Evolutionary conservation across 306 rosid species (phyloP), one percentile per base, ranked within the genome.

Genomic region (Hippophae tibetana): DNA sequence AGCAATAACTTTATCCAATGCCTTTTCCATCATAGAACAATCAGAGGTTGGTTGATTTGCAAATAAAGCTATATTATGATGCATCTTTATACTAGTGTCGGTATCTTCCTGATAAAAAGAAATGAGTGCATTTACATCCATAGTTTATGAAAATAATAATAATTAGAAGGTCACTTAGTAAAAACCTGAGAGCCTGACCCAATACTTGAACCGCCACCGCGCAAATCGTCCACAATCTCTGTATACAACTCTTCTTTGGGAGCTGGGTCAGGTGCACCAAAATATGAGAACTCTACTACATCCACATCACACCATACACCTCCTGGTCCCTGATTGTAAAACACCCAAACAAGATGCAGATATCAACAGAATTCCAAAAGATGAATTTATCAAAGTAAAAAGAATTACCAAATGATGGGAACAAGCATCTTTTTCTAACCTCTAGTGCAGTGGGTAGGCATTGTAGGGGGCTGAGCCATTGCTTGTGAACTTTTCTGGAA

Each of bases 291-390:
- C 66, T 92, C 99, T 45, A 92, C 95, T 63, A 92, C 99, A 72
- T 92, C 99, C 59, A 92, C 99, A 75, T 92, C 99, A 53, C 99
- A 92, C 99, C 99, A 92, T 59, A 92, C 94, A 11, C 97, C 99
- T 61, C 99, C 99, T 14, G 99, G 99, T 40, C 99, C 99, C 99
- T 92, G 84, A 57, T 85, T 65, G 13, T 7, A 63, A 58, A 63
- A 2, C 38, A 58, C 12, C 23, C 23, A 18, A 18, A 18, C 23
- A 31, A 31, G 38, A 31, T 2, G 38, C 3, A 31, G 3, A 2
- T 31, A 31, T 31, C 38, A 31, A 31, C 38, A 25, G 13, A 40
- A 48, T 48, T 11, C 12, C 12, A 27, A 11, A 51, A 52, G 27
- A 7, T 47, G 41, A 13, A 10, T 44, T 43, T 12, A 43, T 56